Percentiles rank a stretch among this genome's conserved stretches.
Evolutionary conservation across 441 rosid species (phyloP).

Genomic region (Francoa sonchifolia): DNA sequence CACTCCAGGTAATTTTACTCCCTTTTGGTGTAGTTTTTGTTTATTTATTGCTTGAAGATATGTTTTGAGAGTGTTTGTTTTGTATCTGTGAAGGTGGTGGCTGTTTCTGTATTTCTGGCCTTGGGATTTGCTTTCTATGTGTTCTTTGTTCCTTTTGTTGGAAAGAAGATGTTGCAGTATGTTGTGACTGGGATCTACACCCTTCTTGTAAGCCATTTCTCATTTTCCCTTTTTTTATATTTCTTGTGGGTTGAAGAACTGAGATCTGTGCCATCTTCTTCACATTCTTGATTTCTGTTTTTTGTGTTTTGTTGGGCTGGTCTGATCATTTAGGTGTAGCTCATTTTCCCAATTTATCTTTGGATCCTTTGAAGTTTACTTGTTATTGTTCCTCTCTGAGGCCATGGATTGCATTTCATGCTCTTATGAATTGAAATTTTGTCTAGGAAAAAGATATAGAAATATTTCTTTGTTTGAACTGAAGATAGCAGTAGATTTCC

Average conservation of each 20-base stretch:
- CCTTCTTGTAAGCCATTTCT: constrained; percentile 55
- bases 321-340: too few relatives aligned
- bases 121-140: constrained; percentile 96
- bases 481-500: too few relatives aligned
- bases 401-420: too few relatives aligned
- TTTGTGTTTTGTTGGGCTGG: too few relatives aligned
- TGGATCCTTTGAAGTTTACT: too few relatives aligned
- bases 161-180: constrained; percentile 64
- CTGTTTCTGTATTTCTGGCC: constrained; percentile 61
- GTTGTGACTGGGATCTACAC: constrained; percentile 84
- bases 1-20: constrained; percentile 59
- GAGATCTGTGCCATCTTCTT: constrained; percentile 40
- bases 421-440: too few relatives aligned
- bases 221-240: neutral
- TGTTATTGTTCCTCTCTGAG: too few relatives aligned
- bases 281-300: too few relatives aligned
- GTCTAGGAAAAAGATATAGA: too few relatives aligned
- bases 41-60: constrained; percentile 9
- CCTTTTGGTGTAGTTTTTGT: neutral
- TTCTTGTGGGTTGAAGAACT: constrained; percentile 13
- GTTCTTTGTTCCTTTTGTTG: constrained; percentile 96
- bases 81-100: constrained; percentile 47
- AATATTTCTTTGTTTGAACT: too few relatives aligned
- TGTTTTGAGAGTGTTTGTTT: constrained; percentile 15
- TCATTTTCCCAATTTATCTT: too few relatives aligned